Evolutionary conservation across 2,329 filamentous ascomycete species (phyloP), one percentile per base, ranked within the genome.

Genomic region (Sporothrix schenckii): DNA sequence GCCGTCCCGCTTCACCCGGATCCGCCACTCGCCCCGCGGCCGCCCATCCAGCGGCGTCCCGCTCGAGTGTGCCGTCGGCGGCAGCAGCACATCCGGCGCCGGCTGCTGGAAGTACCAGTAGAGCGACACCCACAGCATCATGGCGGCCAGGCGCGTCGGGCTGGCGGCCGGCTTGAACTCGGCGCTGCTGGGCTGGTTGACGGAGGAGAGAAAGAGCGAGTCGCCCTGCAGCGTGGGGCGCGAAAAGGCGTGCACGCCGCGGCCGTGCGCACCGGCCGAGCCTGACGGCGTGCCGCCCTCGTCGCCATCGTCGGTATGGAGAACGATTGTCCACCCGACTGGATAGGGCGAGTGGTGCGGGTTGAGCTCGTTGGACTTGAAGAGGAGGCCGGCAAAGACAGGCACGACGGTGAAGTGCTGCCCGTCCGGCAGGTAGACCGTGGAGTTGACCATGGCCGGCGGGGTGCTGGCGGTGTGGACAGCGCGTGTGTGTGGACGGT

Each of bases 31-130:
- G 44, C 91, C 93, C 73, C 87, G 89, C 1, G 94, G 94, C 74
- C 88, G 89, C 5, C 92, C 94, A 5, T 81, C 78, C 21, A 87
- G 82, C 0, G 91, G 91, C 0, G 93, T 94, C 70, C 84, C 78
- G 73, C 85, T 86, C 1, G 89, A 91, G 14, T 66, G 63, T 0
- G 86, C 83, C 5, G 87, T 82, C 7, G 87, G 92, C 13, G 73
- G 47, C 21, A 84, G 84, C 47, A 95, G 77, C 66, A 87, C 84
- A 27, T 86, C 83, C 0, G 94, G 94, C 75, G 90, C 86, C 0
- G 89, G 86, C 79, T 97, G 92, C 81, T 97, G 94, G 76, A 97
- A 98, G 83, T 98, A 98, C 94, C 94, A 98, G 83, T 93, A 97
- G 54, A 98, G 83, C 1, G 93, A 94, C 47, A 93, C 89, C 92